Percentiles rank a stretch among this genome's conserved stretches.
Conservation (phyloP, 805 yeast genomes). For the Candida pseudofarinosa region DNA sequence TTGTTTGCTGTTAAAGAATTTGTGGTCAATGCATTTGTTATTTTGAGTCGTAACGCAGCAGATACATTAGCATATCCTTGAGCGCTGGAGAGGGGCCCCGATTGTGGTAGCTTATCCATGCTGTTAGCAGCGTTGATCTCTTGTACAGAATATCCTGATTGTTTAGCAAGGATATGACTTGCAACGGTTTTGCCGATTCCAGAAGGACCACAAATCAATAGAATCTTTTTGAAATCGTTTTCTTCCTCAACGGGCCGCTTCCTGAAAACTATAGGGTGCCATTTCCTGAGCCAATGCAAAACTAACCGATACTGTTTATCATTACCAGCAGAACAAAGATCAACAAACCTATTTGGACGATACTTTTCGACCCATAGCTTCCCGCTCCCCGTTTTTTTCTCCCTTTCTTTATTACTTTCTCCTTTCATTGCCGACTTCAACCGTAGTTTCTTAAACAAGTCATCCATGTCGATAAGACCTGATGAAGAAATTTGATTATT, state of each 20-base stretch:
- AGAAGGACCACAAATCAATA: slow-evolving; percentile 86
- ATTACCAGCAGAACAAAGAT: slow-evolving; percentile 43
- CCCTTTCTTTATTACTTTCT: not conserved
- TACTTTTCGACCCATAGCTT: slow-evolving; percentile 40
- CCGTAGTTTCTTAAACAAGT: slow-evolving; percentile 17
- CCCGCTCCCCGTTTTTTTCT: slow-evolving; percentile 3
- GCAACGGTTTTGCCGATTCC: slow-evolving; percentile 92
- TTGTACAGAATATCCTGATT: slow-evolving; percentile 72
- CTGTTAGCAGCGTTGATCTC: slow-evolving; percentile 75
- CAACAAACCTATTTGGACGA: slow-evolving; percentile 29
- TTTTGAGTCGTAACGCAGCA: slow-evolving; percentile 30
- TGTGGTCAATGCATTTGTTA: slow-evolving; percentile 53
- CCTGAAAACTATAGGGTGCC: slow-evolving; percentile 32
- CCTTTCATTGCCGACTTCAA: slow-evolving; percentile 13
- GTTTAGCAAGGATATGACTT: slow-evolving; percentile 78
- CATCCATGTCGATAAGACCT: slow-evolving; percentile 6
- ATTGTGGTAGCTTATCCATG: slow-evolving; percentile 37
- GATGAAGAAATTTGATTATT: not conserved
- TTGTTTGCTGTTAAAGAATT: slow-evolving; percentile 61
- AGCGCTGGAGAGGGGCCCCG: slow-evolving; percentile 8
- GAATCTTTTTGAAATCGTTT: slow-evolving; percentile 49
- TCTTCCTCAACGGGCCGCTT: slow-evolving; percentile 22
- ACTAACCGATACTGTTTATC: slow-evolving; percentile 36
- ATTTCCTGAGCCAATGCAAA: slow-evolving; percentile 38
- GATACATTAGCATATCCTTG: slow-evolving; percentile 16